Base-by-base conservation (phyloP, 2,329 filamentous ascomycete genomes). In the Fusarium xyrophilum region DNA sequence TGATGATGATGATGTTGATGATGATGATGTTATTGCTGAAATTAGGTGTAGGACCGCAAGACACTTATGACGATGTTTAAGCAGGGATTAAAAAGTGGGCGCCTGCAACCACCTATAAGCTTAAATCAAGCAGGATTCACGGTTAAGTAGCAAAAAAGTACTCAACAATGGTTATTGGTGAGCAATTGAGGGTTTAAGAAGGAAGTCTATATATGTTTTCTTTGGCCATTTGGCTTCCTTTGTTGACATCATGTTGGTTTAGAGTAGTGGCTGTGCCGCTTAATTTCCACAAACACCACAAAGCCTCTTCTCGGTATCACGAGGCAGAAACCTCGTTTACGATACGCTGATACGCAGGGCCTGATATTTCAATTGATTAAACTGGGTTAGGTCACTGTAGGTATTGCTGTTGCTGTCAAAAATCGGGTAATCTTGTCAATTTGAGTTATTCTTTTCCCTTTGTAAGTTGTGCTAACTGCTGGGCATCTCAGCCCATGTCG, bases 201-300 rank as follows among this genome's bases (percentile, higher is more conserved):
- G 23, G 19, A 47, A 39, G 4, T 13, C 21, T n/a, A 32, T 39
- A 30, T n/a, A 6, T 50, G 40, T 54, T 43, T 36, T n/a, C 23
- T 12, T 36, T 47, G 19, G 21, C 17, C 28, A 21, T 17, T 30
- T 21, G 27, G 7, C 27, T 28, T 47, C 15, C n/a, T 58, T 71
- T 63, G 56, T 46, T 40, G 19, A 23, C 46, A 57, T 63, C 35
- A 38, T 38, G 36, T 33, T 35, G 48, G 40, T 64, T 51, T 35
- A 46, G 50, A 55, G 38, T 43, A 47, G 68, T 60, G 68, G 65
- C 68, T 71, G 36, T 67, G 68, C 68, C 52, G 30, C 47, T 48
- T 39, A 51, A 43, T 43, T 56, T 58, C 43, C 42, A 44, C 56
- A 51, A 63, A 43, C 50, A 68, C 44, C 55, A 60, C 62, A 69